These are phyloP conservation scores for Rhodotorula diobovata DNA, from an alignment of 768 basidiomycete genomes.

Conservation along the genomic window DNA sequence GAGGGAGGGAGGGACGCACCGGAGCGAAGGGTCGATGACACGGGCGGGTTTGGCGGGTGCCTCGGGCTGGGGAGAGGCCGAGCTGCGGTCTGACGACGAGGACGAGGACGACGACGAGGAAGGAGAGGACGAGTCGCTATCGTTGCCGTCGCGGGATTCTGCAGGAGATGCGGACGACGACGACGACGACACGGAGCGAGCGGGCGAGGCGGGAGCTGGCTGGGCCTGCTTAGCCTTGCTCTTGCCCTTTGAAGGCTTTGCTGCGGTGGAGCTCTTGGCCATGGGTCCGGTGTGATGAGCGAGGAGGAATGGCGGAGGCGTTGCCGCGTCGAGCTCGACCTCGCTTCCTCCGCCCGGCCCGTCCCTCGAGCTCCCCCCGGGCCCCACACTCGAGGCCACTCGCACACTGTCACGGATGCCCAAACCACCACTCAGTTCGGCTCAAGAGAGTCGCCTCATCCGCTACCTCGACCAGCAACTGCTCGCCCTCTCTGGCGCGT, in stretches of 20 bases:
- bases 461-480: constrained; percentile 31
- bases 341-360: background rate
- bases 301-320: too few species aligned
- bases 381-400: too few species aligned
- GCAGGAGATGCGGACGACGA: constrained; percentile 1
- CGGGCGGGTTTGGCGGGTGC: background rate
- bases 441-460: constrained; percentile 29
- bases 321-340: background rate
- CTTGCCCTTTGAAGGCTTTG: constrained; percentile 21
- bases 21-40: constrained; percentile 12
- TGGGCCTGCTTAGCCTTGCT: constrained; percentile 1
- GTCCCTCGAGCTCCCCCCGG: too few species aligned
- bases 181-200: constrained; percentile 11
- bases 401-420: background rate
- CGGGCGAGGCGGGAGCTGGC: constrained; percentile 6
- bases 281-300: too few species aligned
- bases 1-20: background rate
- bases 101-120: background rate
- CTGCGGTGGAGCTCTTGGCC: constrained; percentile 8
- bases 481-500: background rate
- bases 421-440: background rate
- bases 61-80: constrained; percentile 18
- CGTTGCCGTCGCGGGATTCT: background rate
- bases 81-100: background rate
- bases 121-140: background rate